Base-by-base conservation (phyloP, 306 rosid genomes). In the Cicer cuneatum region DNA sequence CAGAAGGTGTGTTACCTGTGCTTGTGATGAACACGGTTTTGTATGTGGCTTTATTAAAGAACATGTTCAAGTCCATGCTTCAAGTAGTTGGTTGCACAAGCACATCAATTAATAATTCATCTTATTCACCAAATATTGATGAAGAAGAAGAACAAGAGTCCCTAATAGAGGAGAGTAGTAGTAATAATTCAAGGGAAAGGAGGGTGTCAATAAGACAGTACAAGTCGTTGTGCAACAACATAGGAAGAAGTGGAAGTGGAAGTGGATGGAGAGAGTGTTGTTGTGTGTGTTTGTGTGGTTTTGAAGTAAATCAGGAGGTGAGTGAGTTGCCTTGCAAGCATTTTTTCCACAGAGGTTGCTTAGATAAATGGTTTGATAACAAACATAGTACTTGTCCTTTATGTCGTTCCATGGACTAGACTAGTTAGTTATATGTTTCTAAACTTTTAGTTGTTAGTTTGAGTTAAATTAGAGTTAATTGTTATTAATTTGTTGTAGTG, bases 251-350 rank as follows among this genome's bases (percentile, higher is more conserved):
- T 24, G 29, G 29, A 24, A 24, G 29, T 24, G 29, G 29, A 24
- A 2, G 29, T 24, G 29, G 29, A 24, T 24, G 29, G 29, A 24
- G 29, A 24, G 29, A 24, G 3, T 24, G 29, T 24, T 24, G 98
- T 15, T 88, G 94, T 59, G 98, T 91, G 4, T 93, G 98, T 82
- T 81, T 93, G 0, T 84, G 75, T 75, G 73, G 89, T 12, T 93
- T 93, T 71, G 88, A 93, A 73, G 89, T 68, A 3, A 88, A 88
- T 6, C 84, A 93, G 19, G 92, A 89, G 84, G 93, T 89, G 12
- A 93, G 92, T 57, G 88, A 88, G 70, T 86, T 91, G 81, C 81
- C 92, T 60, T 91, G 97, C 80, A 87, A 88, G 76, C 97, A 93
- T 68, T 88, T 88, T 78, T 93, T 91, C 82, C 97, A 91, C 71